A percentile compares a stretch with the other conserved stretches of the same genome.
phyloP scores from a whole-genome alignment of 257 asterid genomes.

The Nicotiana sylvestris region DNA sequence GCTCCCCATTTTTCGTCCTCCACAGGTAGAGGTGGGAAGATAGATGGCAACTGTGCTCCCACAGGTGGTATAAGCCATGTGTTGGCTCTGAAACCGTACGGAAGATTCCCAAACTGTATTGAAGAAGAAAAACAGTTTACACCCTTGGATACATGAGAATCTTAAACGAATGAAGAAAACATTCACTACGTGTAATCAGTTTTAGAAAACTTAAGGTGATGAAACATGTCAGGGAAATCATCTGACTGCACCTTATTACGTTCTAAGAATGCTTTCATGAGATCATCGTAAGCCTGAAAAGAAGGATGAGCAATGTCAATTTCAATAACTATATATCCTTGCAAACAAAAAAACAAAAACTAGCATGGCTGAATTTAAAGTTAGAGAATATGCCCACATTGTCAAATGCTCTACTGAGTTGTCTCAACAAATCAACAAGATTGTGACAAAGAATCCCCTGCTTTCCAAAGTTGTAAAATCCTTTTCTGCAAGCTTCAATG shows the following conservation, averaged over 20 bases:
- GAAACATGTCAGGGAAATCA: background rate
- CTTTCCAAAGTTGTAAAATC: constrained; percentile 73
- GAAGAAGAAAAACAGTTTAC: background rate
- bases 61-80: constrained; percentile 96
- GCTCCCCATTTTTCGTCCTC: constrained; percentile 99
- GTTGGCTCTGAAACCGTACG: constrained; percentile 92
- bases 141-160: background rate
- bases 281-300: constrained; percentile 86
- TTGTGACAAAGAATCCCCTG: constrained; percentile 78
- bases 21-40: constrained; percentile 75
- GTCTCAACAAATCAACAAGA: constrained; percentile 89
- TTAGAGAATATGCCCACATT: constrained; percentile 36
- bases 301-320: constrained; percentile 11
- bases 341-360: background rate
- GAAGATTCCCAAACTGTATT: constrained; percentile 90
- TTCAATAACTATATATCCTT: background rate
- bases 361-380: background rate
- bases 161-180: background rate
- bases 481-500: constrained; percentile 77
- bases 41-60: constrained; percentile 65
- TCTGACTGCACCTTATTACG: constrained; percentile 71
- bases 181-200: background rate
- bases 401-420: constrained; percentile 88
- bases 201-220: background rate
- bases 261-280: constrained; percentile 88